These are phyloP conservation scores for Xanthoconium separans DNA, from an alignment of 1,284 basidiomycete species.

Conservation along the genomic window DNA sequence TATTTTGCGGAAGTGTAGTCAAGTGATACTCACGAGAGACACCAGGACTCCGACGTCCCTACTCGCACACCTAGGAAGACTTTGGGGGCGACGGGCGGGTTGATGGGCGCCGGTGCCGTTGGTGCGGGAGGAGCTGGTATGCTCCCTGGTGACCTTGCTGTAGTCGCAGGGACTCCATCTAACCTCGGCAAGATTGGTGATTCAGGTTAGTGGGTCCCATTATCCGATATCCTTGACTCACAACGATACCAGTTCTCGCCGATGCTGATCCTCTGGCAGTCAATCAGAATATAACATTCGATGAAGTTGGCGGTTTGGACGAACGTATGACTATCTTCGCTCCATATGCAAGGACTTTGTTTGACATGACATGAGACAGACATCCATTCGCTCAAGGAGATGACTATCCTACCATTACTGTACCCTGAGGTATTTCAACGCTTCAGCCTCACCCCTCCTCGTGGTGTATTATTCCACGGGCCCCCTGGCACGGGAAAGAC, in stretches of 20 bases:
- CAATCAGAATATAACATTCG: slow-evolving; percentile 92
- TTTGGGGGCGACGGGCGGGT: slow-evolving; percentile 49
- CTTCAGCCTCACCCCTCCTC: slow-evolving; percentile 92
- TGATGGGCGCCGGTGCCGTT: slow-evolving; percentile 53
- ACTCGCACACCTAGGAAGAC: slow-evolving; percentile 66
- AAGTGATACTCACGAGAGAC: slow-evolving; percentile 6
- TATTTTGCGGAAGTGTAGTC: not conserved
- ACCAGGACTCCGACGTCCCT: slow-evolving; percentile 68
- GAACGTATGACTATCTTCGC: slow-evolving; percentile 62
- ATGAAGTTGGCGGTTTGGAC: slow-evolving; percentile 96
- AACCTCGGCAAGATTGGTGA: slow-evolving; percentile 83
- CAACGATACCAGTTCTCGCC: slow-evolving; percentile 64
- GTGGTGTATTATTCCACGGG: slow-evolving; percentile 97
- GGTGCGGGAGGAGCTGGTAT: slow-evolving; percentile 49
- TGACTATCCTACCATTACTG: slow-evolving; percentile 93
- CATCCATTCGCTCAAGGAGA: slow-evolving; percentile 97
- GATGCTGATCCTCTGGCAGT: slow-evolving; percentile 97
- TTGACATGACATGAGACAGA: slow-evolving; percentile 46
- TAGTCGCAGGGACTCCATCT: slow-evolving; percentile 69
- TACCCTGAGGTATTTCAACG: slow-evolving; percentile 98
- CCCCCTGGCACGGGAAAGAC: slow-evolving; percentile 96
- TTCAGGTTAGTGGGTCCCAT: slow-evolving; percentile 48
- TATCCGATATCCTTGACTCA: slow-evolving; percentile 3
- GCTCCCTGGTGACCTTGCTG: slow-evolving; percentile 55
- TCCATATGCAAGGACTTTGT: not conserved